Percentiles rank a stretch among this genome's conserved stretches.
Evolutionary conservation across 495 filamentous ascomycete genomes (phyloP).

Genomic region (Penicillium lagena): DNA sequence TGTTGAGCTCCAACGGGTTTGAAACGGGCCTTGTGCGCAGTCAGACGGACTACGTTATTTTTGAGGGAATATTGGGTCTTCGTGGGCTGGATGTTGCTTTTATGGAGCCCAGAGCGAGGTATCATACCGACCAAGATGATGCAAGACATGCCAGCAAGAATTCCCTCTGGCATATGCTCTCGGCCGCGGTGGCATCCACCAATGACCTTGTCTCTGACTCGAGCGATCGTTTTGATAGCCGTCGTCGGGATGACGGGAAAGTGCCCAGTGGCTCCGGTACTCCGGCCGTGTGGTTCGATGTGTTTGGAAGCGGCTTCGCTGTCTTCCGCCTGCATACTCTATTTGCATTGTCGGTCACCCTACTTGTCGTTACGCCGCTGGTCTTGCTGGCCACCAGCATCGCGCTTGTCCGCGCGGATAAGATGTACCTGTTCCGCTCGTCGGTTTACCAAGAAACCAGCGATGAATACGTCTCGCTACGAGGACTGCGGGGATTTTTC

Average conservation of each 20-base stretch:
- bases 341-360: slow-evolving; percentile 78
- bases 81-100: slow-evolving; percentile 92
- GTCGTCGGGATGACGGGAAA: slow-evolving; percentile 49
- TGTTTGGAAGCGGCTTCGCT: slow-evolving; percentile 77
- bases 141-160: slow-evolving; percentile 64
- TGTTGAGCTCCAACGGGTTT: slow-evolving; percentile 79
- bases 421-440: slow-evolving; percentile 76
- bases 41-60: slow-evolving; percentile 85
- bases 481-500: slow-evolving; percentile 76
- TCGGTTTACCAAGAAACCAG: slow-evolving; percentile 50
- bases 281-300: slow-evolving; percentile 85
- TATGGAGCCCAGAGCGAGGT: slow-evolving; percentile 74
- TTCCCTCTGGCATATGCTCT: slow-evolving; percentile 93
- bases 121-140: slow-evolving; percentile 91
- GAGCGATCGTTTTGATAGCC: slow-evolving; percentile 60
- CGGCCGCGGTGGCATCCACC: slow-evolving; percentile 66
- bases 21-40: slow-evolving; percentile 68
- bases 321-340: slow-evolving; percentile 73
- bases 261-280: slow-evolving; percentile 63
- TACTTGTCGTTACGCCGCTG: slow-evolving; percentile 72
- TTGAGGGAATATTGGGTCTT: slow-evolving; percentile 71
- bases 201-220: slow-evolving; percentile 64
- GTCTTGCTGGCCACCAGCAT: slow-evolving; percentile 63
- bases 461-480: slow-evolving; percentile 55
- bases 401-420: slow-evolving; percentile 56